Base-by-base conservation (phyloP, 2,329 filamentous ascomycete species). In the Neonectria faginata region DNA sequence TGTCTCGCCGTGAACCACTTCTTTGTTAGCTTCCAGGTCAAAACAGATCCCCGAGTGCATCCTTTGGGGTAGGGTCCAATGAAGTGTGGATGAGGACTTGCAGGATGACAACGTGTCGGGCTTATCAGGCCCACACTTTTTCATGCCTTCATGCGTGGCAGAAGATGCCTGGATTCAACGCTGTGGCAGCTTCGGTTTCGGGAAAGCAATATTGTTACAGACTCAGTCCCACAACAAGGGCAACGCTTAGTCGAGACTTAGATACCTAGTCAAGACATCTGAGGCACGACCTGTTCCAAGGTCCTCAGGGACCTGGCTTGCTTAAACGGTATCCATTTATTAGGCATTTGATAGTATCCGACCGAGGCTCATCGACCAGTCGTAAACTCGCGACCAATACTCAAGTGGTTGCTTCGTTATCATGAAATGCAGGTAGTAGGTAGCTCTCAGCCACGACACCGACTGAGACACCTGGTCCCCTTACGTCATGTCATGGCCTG, bases 401-500 rank as follows among this genome's bases (percentile, higher is more conserved):
- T 10, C 9, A 31, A 12, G 29, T 51, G n/a, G n/a, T 51, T 51
- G 48, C n/a, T 44, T 31, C 44, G 45, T 36, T 57, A 50, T 50
- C 47, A 54, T 39, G 6, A 44, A 42, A 29, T 36, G 51, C 25
- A 36, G 29, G 20, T 36, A 55, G 51, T 36, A 55, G 47, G 45
- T 16, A 53, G 54, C 54, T 57, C 48, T 36, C 54, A 36, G 39
- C 54, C 29, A 41, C 12, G 25, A 41, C 39, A 39, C 14, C 41
- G 9, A 57, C 36, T 22, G 59, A 56, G 59, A 41, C 25, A 52
- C 39, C 14, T 47, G 22, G 22, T 14, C 22, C 33, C 60, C 47
- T 62, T 62, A 62, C 60, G 60, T 62, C 60, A 63, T 63, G 60
- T 52, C 53, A 63, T 63, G 42, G 45, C 36, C 45, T 50, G 53